These are phyloP conservation scores for Linum tenue DNA, from an alignment of 345 rosid genomes.

Conservation along the genomic window DNA sequence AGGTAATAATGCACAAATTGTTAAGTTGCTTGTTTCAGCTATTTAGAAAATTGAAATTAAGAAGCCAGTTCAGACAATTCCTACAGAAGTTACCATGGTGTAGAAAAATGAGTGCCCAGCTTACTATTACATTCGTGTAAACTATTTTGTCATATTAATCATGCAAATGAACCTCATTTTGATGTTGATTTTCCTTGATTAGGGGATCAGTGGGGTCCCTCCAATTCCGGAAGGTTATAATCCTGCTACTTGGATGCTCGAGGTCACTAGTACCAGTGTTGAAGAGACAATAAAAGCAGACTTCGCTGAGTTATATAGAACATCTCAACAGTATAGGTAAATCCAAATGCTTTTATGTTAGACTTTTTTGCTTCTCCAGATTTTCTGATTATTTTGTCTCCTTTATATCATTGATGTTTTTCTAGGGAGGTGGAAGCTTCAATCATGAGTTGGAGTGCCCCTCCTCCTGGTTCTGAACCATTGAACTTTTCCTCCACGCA, in stretches of 20 bases:
- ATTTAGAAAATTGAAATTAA: neutral
- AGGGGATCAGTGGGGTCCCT: constrained; percentile 58
- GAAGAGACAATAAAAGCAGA: constrained; percentile 57
- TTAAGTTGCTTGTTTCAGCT: neutral
- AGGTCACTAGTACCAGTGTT: constrained; percentile 53
- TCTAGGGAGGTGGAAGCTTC: constrained; percentile 60
- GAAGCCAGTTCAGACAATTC: neutral
- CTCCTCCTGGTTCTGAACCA: constrained; percentile 58
- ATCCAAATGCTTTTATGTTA: neutral
- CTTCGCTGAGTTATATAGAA: constrained; percentile 59
- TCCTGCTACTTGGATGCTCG: constrained; percentile 99
- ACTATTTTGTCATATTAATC: neutral
- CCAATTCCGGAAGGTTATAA: constrained; percentile 58
- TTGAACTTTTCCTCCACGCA: constrained; percentile 45
- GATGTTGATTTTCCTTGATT: constrained; percentile 2
- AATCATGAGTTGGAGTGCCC: constrained; percentile 44
- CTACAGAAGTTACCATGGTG: too few relatives aligned
- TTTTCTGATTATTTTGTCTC: neutral
- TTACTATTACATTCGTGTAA: too few relatives aligned
- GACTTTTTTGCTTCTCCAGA: neutral
- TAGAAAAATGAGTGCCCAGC: too few relatives aligned
- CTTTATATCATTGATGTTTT: constrained; percentile 1
- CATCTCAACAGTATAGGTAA: constrained; percentile 57
- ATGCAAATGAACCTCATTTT: neutral
- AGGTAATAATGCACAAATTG: constrained; percentile 34